Evolutionary conservation across 768 basidiomycete species (phyloP).

Genomic region (Suillus weaverae): DNA sequence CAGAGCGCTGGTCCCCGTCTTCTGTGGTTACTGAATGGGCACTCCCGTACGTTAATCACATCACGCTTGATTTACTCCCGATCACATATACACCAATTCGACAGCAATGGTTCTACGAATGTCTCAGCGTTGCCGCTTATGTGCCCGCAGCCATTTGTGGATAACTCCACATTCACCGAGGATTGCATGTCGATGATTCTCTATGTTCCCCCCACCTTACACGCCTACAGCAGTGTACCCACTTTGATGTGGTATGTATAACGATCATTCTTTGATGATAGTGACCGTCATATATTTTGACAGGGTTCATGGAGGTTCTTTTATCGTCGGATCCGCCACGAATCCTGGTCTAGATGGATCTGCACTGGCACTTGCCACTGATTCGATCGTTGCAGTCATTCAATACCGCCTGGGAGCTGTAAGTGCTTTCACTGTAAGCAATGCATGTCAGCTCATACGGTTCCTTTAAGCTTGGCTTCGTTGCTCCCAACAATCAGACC

Average conservation of each 20-base stretch:
- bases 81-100: not conserved
- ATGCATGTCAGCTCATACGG: not conserved
- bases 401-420: slow-evolving; percentile 85
- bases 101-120: slow-evolving; percentile 53
- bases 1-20: slow-evolving; percentile 61
- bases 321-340: slow-evolving; percentile 67
- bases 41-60: slow-evolving; percentile 53
- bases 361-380: slow-evolving; percentile 64
- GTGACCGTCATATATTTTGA: not conserved
- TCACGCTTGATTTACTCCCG: not conserved
- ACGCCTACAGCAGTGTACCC: slow-evolving; percentile 37
- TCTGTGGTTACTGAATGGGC: slow-evolving; percentile 54
- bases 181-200: slow-evolving; percentile 82
- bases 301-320: slow-evolving; percentile 90
- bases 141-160: slow-evolving; percentile 65
- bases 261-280: not conserved
- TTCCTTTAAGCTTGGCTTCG: slow-evolving; percentile 62
- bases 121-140: slow-evolving; percentile 58
- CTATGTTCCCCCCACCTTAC: slow-evolving; percentile 57
- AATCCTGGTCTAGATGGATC: slow-evolving; percentile 77
- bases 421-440: slow-evolving; percentile 27
- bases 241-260: slow-evolving; percentile 59
- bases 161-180: slow-evolving; percentile 56
- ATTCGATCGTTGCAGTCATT: slow-evolving; percentile 76
- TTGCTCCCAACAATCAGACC: slow-evolving; percentile 66